Conservation (phyloP, 2,329 filamentous ascomycete species). For the Cordyceps cicadae region DNA sequence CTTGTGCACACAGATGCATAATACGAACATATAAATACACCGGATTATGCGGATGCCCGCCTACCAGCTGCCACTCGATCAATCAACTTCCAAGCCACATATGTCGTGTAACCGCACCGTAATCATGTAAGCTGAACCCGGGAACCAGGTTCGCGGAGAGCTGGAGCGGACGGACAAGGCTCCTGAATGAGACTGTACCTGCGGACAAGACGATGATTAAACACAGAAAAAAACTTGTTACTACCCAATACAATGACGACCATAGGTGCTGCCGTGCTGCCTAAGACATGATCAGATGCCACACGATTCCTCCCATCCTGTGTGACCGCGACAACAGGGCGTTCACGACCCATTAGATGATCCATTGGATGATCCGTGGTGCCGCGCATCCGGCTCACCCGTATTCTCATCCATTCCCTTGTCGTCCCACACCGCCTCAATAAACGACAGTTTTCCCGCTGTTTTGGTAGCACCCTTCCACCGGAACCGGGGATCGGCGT, state of each 20-base stretch:
- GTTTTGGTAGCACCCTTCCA: constrained; percentile 24
- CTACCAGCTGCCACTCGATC: background rate
- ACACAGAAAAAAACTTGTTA: background rate
- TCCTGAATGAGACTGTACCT: background rate
- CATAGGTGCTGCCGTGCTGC: background rate
- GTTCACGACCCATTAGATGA: background rate
- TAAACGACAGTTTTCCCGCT: constrained; percentile 26
- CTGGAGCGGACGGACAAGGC: background rate
- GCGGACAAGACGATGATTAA: background rate
- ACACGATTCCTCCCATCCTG: background rate
- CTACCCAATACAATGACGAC: background rate
- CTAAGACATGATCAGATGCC: background rate
- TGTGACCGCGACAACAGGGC: constrained; percentile 4
- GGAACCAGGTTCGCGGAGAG: background rate
- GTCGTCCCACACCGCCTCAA: constrained; percentile 27
- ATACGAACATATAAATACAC: background rate
- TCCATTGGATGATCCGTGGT: no score
- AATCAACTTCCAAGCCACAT: background rate
- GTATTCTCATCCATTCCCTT: background rate
- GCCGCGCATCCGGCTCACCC: background rate
- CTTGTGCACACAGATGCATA: background rate
- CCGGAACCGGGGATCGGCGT: constrained; percentile 29
- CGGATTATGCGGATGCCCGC: background rate
- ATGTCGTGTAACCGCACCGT: constrained; percentile 3
- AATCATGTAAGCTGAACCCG: background rate